Evolutionary conservation across 495 filamentous ascomycete species (phyloP), one percentile per base, ranked within the genome.

Genomic region (Neurospora sublineolata): DNA sequence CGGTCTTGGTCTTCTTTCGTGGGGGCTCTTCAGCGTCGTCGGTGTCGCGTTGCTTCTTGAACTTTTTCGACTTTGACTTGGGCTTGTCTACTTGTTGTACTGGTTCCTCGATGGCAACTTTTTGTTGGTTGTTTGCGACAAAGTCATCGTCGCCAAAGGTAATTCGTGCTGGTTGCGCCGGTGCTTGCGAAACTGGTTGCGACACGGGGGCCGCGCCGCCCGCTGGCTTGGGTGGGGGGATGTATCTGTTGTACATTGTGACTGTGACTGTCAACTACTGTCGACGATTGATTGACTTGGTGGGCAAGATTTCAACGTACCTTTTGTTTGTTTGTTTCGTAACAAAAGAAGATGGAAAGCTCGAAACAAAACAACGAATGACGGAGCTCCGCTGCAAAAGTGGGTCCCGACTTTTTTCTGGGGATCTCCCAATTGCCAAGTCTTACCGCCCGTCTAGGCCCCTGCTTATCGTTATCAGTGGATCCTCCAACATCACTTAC

Each of bases 171-270:
- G 77, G 75, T 46, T 77, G 73, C n/a, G 73, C 37, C 14, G 69
- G 37, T 1, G 72, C 37, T 6, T 75, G 69, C 0, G 74, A 38
- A 37, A 68, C 33, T 33, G 67, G 46, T 7, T 16, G 70, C 12
- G 46, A 52, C 64, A 27, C 52, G 23, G 52, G 27, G 27, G 52
- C 52, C 4, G 52, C 52, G 7, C 64, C 37, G 40, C 64, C 42
- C 60, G 74, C 39, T 44, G 52, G 46, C 42, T 81, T 83, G 33
- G 77, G 73, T 11, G 81, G 79, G 27, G 81, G 83, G 2, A 83
- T 78, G 69, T 84, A 83, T 73, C 83, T 77, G 39, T 77, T 77
- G 71, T 85, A 84, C 75, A 83, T 85, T 39, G 67, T 74, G 20
- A 39, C 27, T 64, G 0, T 64, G 12, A 14, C 3, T 64, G 27